Evolutionary conservation across 2,329 filamentous ascomycete species (phyloP).

Genomic region (Trichoderma atrobrunneum): DNA sequence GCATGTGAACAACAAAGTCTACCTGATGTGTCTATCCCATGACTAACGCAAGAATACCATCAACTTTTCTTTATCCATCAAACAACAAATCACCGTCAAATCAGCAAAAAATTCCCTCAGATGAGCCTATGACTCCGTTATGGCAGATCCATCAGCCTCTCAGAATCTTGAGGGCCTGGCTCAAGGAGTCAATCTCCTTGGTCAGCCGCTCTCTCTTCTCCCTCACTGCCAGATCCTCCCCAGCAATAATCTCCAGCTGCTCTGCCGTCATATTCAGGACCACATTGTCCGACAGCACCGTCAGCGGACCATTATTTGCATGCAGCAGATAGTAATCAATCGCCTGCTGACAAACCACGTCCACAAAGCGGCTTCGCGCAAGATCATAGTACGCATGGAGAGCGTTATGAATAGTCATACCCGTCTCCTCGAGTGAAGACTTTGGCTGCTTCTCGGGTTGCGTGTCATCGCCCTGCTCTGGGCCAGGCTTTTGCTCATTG

Average conservation of each 20-base stretch:
- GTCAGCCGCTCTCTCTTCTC: conserved; percentile 39
- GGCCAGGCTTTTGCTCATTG: not conserved
- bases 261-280: conserved; percentile 46
- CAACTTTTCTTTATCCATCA: not conserved
- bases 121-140: not conserved
- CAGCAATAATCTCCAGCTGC: conserved; percentile 55
- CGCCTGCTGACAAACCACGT: conserved; percentile 59
- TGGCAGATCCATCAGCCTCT: not conserved
- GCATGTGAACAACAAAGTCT: not conserved
- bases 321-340: conserved; percentile 52
- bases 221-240: conserved; percentile 40
- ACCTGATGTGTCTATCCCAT: not conserved
- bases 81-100: not conserved
- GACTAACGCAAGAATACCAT: accelerated
- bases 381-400: conserved; percentile 62
- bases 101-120: not conserved
- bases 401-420: conserved; percentile 58
- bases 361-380: conserved; percentile 59
- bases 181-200: conserved; percentile 45
- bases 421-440: conserved; percentile 31
- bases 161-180: conserved; percentile 34
- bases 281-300: conserved; percentile 50
- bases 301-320: conserved; percentile 49
- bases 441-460: not conserved
- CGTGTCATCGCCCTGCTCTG: not conserved